These are phyloP conservation scores for Cucurbitaria berberidis DNA, from an alignment of 2,329 filamentous ascomycete genomes.

Conservation along the genomic window DNA sequence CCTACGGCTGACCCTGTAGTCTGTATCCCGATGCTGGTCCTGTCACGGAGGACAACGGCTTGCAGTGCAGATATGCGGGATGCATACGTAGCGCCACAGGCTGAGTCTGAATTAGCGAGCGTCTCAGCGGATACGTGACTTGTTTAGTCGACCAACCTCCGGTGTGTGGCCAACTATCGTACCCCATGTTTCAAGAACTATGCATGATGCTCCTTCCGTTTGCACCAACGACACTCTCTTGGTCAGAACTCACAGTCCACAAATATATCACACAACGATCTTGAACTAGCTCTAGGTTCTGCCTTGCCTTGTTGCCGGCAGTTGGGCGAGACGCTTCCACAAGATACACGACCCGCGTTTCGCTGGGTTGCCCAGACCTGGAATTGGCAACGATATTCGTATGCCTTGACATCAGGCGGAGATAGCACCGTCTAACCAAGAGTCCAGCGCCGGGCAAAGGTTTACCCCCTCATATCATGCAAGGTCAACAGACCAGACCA, in stretches of 20 bases:
- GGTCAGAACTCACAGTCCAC: conserved; percentile 10
- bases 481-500: conserved; percentile 22
- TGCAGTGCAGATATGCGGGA: neutral
- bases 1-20: conserved; percentile 29
- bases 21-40: conserved; percentile 15
- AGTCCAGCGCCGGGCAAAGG: conserved; percentile 17
- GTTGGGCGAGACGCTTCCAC: conserved; percentile 28
- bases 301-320: conserved; percentile 26
- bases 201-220: conserved; percentile 23
- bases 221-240: conserved; percentile 19
- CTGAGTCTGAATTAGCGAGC: conserved; percentile 10
- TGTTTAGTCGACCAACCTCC: conserved; percentile 14
- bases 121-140: neutral
- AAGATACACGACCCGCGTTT: conserved; percentile 24
- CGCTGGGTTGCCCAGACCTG: conserved; percentile 22
- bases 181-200: conserved; percentile 20
- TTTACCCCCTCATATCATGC: conserved; percentile 16
- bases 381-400: conserved; percentile 25
- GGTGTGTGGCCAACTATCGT: conserved; percentile 24
- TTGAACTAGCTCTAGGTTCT: conserved; percentile 29
- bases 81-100: conserved; percentile 17
- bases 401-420: conserved; percentile 13
- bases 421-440: conserved; percentile 16
- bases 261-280: conserved; percentile 11
- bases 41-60: conserved; percentile 9